Conservation (phyloP, 495 filamentous ascomycete genomes). For the Paragyromitra xinjiangensis region DNA sequence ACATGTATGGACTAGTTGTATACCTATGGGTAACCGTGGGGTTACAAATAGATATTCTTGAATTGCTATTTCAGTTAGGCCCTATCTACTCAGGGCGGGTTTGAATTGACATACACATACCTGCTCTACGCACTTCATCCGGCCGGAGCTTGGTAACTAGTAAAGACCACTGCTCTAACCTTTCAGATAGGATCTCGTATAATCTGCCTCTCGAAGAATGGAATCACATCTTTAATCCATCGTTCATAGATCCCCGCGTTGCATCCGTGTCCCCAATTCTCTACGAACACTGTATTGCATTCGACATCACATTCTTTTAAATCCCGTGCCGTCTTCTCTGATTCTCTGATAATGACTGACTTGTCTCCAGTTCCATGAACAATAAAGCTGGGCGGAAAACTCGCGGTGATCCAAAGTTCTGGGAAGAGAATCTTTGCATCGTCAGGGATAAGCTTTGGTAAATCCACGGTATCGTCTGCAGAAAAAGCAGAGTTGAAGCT, state of each 20-base stretch:
- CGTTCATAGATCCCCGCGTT: conserved; percentile 29
- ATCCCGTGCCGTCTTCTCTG: conserved; percentile 26
- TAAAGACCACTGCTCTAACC: not conserved
- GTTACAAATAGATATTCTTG: no score
- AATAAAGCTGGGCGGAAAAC: conserved; percentile 45
- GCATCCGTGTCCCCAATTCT: conserved; percentile 47
- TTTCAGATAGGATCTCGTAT: not conserved
- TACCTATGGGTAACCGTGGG: no score
- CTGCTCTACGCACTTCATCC: no score
- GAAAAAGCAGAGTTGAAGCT: not conserved
- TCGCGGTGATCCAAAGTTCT: conserved; percentile 27
- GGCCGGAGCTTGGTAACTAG: not conserved
- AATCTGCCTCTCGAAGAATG: conserved; percentile 37
- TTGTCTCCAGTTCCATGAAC: conserved; percentile 48
- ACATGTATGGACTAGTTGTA: no score
- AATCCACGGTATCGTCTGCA: not conserved
- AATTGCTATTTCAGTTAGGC: no score
- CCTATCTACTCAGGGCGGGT: no score
- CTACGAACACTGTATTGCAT: conserved; percentile 19
- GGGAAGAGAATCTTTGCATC: conserved; percentile 41
- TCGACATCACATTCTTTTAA: not conserved
- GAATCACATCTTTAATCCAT: conserved; percentile 43
- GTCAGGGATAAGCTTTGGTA: conserved; percentile 24
- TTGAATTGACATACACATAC: no score
- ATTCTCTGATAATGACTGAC: conserved; percentile 42